Evolutionary conservation across 2,329 filamentous ascomycete species (phyloP), one percentile per base, ranked within the genome.

Genomic region (Phaeosphaeriaceae sp.): DNA sequence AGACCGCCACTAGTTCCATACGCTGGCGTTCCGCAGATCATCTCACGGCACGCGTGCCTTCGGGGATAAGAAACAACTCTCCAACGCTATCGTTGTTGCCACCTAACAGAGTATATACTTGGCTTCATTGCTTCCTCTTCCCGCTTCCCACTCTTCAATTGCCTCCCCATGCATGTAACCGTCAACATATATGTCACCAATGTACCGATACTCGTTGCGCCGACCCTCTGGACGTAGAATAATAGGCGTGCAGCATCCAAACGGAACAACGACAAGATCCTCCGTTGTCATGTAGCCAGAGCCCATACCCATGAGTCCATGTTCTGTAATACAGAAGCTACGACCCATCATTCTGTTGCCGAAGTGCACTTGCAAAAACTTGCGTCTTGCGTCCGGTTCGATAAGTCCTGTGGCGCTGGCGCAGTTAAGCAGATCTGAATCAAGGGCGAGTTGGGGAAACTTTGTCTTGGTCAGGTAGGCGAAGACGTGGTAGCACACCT

Each of bases 101-200:
- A 27, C 24, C 47, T 45, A 53, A 19, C 44, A 48, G n/a, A 53
- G 52, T 6, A 42, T 48, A 19, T 54, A 49, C 46, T 54, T 54
- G 22, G 31, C 11, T 15, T 42, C 33, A 6, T 13, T n/a, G 17
- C 45, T 48, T 4, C 17, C 49, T 15, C 22, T 15, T n/a, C 47
- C 40, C 10, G 11, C 25, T 22, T 45, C 36, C 47, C 44, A 36
- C 40, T 55, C 24, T 15, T 69, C 58, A 10, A 78, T 47, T 5
- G 76, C 76, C 51, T 63, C 56, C 0, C 76, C 74, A 24, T 71
- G 33, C 76, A 79, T 79, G 25, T 75, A 78, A 0, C 69, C 67
- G 56, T 78, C 62, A 3, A 79, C 48, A 50, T 78, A 79, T 1
- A 68, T 62, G 48, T 79, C 76, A 0, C 77, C 76, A 1, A 78